Conservation (phyloP, 441 rosid genomes). For the Populus hybrid region DNA sequence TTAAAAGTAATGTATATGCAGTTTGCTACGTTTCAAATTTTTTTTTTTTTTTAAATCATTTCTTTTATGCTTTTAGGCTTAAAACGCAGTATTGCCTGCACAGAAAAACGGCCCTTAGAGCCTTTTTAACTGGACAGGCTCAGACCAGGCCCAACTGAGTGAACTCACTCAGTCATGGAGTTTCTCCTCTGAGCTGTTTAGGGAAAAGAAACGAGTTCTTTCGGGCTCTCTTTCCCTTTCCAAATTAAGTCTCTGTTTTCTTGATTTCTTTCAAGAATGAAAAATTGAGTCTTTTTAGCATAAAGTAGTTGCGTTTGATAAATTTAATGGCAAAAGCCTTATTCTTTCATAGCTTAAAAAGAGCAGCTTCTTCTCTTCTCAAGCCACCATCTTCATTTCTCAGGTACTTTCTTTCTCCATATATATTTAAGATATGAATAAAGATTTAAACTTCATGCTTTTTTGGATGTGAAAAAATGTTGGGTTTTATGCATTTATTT, state of each 20-base stretch:
- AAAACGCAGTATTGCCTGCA: no score
- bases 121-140: not conserved
- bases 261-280: not conserved
- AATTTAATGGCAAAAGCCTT: slow-evolving; percentile 16
- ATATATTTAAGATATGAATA: not conserved
- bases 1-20: not conserved
- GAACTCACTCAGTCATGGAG: not conserved
- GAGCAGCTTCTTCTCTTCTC: slow-evolving; percentile 24
- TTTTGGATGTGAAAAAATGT: not conserved
- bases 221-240: not conserved
- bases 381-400: slow-evolving; percentile 13
- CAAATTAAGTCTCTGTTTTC: not conserved
- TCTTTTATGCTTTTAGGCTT: no score
- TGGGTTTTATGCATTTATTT: not conserved
- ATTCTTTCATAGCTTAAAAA: slow-evolving; percentile 8
- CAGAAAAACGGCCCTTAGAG: not conserved
- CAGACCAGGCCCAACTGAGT: not conserved
- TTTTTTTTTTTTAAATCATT: no score
- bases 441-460: not conserved
- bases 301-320: not conserved
- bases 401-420: slow-evolving; percentile 26
- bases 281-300: no score
- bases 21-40: no score
- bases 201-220: not conserved
- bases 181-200: not conserved